These are phyloP conservation scores for Leptodontidium sp. DNA, from an alignment of 2,329 filamentous ascomycete species.

Conservation along the genomic window DNA sequence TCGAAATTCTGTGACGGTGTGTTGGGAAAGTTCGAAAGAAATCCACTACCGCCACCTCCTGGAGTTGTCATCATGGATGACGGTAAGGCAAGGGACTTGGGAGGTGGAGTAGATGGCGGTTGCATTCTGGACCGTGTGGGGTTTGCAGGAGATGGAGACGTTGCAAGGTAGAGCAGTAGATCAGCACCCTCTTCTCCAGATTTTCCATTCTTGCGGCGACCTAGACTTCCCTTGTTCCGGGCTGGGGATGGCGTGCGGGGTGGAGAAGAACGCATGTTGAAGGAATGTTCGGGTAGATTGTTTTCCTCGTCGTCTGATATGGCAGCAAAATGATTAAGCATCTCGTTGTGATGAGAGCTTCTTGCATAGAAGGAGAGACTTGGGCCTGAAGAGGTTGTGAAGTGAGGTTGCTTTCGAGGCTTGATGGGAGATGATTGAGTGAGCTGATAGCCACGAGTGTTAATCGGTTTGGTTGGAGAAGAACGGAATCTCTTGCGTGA, in stretches of 20 bases:
- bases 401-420: constrained; percentile 76
- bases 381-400: constrained; percentile 74
- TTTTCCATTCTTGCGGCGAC: constrained; percentile 61
- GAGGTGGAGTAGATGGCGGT: constrained; percentile 79
- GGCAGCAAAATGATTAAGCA: constrained; percentile 67
- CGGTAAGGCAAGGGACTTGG: constrained; percentile 73
- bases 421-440: constrained; percentile 89
- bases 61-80: constrained; percentile 93
- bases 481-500: constrained; percentile 75
- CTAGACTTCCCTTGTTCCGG: constrained; percentile 59
- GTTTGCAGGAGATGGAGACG: constrained; percentile 87
- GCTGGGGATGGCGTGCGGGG: constrained; percentile 81
- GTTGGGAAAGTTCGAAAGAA: constrained; percentile 74
- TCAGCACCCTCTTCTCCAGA: constrained; percentile 82
- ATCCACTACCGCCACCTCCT: constrained; percentile 70
- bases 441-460: constrained; percentile 74
- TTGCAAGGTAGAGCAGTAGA: constrained; percentile 83
- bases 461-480: constrained; percentile 58
- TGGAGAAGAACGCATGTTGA: constrained; percentile 79
- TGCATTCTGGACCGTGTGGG: constrained; percentile 65
- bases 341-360: constrained; percentile 64
- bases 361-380: constrained; percentile 80
- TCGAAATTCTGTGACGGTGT: constrained; percentile 89
- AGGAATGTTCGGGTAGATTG: constrained; percentile 79
- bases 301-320: constrained; percentile 84